Evolutionary conservation across 2,329 filamentous ascomycete genomes (phyloP), one percentile per base, ranked within the genome.

Genomic region (Colletotrichum musae): DNA sequence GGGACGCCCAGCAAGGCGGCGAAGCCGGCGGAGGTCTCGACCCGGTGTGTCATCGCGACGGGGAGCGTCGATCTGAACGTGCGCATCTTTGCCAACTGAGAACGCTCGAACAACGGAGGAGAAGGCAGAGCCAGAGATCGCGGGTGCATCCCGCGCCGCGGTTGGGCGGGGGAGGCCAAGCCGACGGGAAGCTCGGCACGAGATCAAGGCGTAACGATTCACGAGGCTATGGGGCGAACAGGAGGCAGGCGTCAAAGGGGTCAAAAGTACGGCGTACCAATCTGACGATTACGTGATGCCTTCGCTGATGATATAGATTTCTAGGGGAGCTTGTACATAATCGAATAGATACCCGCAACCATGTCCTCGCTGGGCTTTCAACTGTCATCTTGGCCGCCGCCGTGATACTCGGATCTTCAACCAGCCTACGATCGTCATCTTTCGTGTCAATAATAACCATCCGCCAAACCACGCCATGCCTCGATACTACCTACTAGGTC

Each of bases 11-110:
- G 78, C 75, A 91, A 91, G 77, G 85, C 87, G 59, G 72, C 80
- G 5, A 24, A 78, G 78, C 2, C 79, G 78, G 45, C 45, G 2
- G 88, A 89, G 68, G 85, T 89, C 54, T 90, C 90, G 73, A 94
- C 97, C 71, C 88, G 93, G 71, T 97, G 94, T 77, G 91, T 97
- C 18, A 92, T 97, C 74, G 94, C 94, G 9, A 97, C 94, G 3
- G 94, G 93, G 43, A 93, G 94, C 77, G 93, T 97, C 67, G 94
- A 97, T 82, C 83, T 91, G 77, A 93, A 91, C 73, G 88, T 97
- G 72, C 87, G 93, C 74, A 89, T 97, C 61, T 97, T 95, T 83
- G 93, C 93, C 61, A 86, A 85, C 75, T 86, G 41, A 39, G 15
- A 24, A 6, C n/a, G 13, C 16, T 15, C 24, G 13, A 41, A 52